Base-by-base conservation (phyloP, 345 rosid species). In the Tarenaya hassleriana region DNA sequence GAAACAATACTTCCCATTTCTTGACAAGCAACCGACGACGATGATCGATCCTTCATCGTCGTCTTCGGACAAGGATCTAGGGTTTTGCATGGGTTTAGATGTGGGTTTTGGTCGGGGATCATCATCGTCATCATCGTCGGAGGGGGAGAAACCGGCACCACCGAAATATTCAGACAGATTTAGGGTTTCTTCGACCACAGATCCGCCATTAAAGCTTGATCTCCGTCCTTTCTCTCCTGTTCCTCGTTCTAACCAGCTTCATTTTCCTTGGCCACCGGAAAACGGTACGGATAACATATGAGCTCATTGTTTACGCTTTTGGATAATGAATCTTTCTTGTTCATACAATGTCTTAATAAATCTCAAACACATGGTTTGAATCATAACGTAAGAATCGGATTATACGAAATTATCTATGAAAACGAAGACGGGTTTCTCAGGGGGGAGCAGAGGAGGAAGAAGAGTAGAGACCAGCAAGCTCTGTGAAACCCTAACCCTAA, bases 191-290 rank as follows among this genome's bases (percentile, higher is more conserved):
- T 58, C 29, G 5, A 5, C 70, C 12, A 60, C 76, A 18, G 89
- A 77, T 64, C 78, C 72, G 35, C 78, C 88, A 4, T 34, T 83
- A 64, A 77, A 81, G 72, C 98, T 91, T 52, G 74, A 79, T 66
- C 86, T 79, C 34, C 61, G 75, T 9, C 86, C 88, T 56, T 70
- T 69, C 69, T 64, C 88, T 12, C 86, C 85, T 0, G 75, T 77
- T 59, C 77, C 72, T 34, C 76, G 71, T 18, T 0, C 34, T 55
- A 72, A 21, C 0, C 80, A 73, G 61, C 71, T 76, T 73, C 83
- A 72, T 38, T 75, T 80, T 56, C 95, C 88, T 40, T 84, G 97
- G 91, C 85, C 80, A 34, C 13, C 79, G 8, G 72, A 73, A 41
- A 69, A 68, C 54, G 31, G 95, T 85, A 72, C 70, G 72, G 14